Conservation (phyloP, 495 filamentous ascomycete genomes). For the Hypoxylon rickii region DNA sequence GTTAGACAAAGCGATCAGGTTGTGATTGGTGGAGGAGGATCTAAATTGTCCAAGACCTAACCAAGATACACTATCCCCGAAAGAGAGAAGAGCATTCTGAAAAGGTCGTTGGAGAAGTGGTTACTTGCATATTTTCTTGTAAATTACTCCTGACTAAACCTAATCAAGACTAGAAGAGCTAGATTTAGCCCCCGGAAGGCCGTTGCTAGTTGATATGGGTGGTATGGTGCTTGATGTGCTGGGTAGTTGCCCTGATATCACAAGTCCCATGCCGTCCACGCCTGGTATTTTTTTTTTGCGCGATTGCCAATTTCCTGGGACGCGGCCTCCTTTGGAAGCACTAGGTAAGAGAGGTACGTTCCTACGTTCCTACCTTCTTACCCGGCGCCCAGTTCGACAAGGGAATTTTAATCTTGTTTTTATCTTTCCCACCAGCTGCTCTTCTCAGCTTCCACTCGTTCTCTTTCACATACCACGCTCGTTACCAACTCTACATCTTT, state of each 20-base stretch:
- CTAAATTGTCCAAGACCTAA: constrained; percentile 4
- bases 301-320: constrained; percentile 26
- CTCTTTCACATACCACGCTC: constrained; percentile 10
- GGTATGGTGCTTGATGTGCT: constrained; percentile 15
- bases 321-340: constrained; percentile 11
- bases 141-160: constrained; percentile 2
- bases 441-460: constrained; percentile 18
- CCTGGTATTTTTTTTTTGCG: constrained; percentile 1
- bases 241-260: constrained; percentile 10
- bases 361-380: constrained; percentile 2
- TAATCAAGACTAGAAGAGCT: constrained; percentile 13
- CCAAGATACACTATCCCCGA: constrained; percentile 9
- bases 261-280: constrained; percentile 7
- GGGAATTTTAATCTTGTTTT: constrained; percentile 5
- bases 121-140: constrained; percentile 15
- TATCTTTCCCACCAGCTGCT: constrained; percentile 16
- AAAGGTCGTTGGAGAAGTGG: not conserved
- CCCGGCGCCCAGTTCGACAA: constrained; percentile 3
- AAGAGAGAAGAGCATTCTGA: constrained; percentile 8
- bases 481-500: constrained; percentile 13
- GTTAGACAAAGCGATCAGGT: not conserved
- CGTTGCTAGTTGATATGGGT: no score
- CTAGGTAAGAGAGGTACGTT: no score
- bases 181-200: no score
- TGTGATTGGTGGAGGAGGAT: constrained; percentile 26